Evolutionary conservation across 495 filamentous ascomycete species (phyloP).

Genomic region (Podospora appendiculata): DNA sequence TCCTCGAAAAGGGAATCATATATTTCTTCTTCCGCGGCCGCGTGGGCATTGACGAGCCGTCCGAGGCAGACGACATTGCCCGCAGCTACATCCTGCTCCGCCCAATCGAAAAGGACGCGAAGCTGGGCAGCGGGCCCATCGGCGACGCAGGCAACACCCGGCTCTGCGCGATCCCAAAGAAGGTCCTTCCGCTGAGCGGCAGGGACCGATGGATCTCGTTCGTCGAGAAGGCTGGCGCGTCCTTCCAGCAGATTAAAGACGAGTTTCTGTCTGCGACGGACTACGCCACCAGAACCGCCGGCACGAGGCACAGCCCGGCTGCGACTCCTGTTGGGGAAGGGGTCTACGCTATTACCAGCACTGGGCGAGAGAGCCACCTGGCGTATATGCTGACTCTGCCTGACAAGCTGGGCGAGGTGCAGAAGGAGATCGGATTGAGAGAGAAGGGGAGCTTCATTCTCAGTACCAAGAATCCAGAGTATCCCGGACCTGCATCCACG

Average conservation of each 20-base stretch:
- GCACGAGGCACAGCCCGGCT: slow-evolving; percentile 60
- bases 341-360: slow-evolving; percentile 74
- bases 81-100: slow-evolving; percentile 79
- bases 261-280: slow-evolving; percentile 57
- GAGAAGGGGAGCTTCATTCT: slow-evolving; percentile 71
- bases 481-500: slow-evolving; percentile 53
- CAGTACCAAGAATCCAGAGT: slow-evolving; percentile 73
- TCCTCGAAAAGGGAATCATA: slow-evolving; percentile 87
- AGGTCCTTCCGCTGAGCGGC: slow-evolving; percentile 65
- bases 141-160: slow-evolving; percentile 59
- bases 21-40: slow-evolving; percentile 88
- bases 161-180: slow-evolving; percentile 78
- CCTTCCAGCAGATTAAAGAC: slow-evolving; percentile 64
- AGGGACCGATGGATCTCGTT: slow-evolving; percentile 74
- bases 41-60: slow-evolving; percentile 65
- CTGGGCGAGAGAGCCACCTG: slow-evolving; percentile 64
- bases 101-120: slow-evolving; percentile 61
- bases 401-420: slow-evolving; percentile 57
- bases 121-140: slow-evolving; percentile 56
- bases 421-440: slow-evolving; percentile 66
- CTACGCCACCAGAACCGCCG: slow-evolving; percentile 73
- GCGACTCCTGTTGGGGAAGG: slow-evolving; percentile 76
- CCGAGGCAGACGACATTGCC: slow-evolving; percentile 62
- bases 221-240: slow-evolving; percentile 66
- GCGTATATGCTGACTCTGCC: slow-evolving; percentile 83